These are phyloP conservation scores for Cicer yamashitae DNA, from an alignment of 306 rosid species.

Conservation along the genomic window DNA sequence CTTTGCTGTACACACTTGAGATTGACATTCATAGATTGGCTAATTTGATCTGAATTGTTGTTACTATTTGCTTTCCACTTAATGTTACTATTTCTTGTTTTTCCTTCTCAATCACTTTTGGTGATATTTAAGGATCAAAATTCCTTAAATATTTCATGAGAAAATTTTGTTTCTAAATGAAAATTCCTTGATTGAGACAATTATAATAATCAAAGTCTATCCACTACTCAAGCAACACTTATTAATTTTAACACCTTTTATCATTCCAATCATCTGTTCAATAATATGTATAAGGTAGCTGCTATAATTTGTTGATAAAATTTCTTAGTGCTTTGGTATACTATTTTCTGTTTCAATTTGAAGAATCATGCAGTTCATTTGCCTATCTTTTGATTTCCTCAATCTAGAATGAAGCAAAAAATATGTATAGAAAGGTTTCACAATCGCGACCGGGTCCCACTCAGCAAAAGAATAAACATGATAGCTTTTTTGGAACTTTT, in stretches of 20 bases:
- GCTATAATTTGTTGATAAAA: conserved; percentile 13
- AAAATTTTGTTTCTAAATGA: conserved; percentile 4
- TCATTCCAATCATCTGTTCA: conserved; percentile 33
- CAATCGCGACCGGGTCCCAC: conserved; percentile 60
- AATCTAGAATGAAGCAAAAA: conserved; percentile 66
- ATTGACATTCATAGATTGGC: not conserved
- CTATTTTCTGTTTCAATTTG: conserved; percentile 32
- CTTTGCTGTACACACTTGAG: not conserved
- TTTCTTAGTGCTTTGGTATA: not conserved
- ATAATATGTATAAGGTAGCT: conserved; percentile 34
- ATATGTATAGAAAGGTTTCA: conserved; percentile 53
- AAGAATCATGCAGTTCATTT: conserved; percentile 29
- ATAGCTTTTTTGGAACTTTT: conserved; percentile 62
- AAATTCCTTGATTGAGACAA: conserved; percentile 6
- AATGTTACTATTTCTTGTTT: not conserved
- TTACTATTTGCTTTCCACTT: not conserved
- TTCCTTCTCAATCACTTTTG: not conserved
- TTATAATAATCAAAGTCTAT: conserved; percentile 14
- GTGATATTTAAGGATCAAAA: not conserved
- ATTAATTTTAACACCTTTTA: conserved; percentile 17
- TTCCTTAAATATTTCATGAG: not conserved
- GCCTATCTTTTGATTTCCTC: conserved; percentile 39
- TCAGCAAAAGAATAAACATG: conserved; percentile 42
- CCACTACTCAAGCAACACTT: conserved; percentile 21
- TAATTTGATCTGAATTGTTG: not conserved